Evolutionary conservation across 148 eudicot species (phyloP).

Genomic region (Amaranthus palmeri): DNA sequence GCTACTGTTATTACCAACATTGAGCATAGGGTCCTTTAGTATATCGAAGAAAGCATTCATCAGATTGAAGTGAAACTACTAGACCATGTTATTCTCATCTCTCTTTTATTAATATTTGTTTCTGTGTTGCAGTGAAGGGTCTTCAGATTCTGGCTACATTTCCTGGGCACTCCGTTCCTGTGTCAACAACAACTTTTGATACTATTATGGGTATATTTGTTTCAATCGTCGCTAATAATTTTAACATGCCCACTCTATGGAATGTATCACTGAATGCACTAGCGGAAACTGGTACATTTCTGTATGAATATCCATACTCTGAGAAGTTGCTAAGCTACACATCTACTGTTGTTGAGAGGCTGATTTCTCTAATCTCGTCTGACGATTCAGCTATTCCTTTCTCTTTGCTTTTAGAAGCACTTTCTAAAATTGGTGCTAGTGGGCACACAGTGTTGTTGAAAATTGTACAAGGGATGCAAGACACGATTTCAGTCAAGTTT

Average conservation of each 20-base stretch:
- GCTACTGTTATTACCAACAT: not conserved
- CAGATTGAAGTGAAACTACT: not conserved
- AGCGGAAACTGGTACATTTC: conserved; percentile 53
- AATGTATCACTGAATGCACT: conserved; percentile 51
- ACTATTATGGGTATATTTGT: conserved; percentile 50
- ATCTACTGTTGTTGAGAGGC: conserved; percentile 56
- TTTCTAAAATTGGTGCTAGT: conserved; percentile 51
- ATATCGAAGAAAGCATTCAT: too few relatives aligned
- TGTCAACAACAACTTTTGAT: conserved; percentile 55
- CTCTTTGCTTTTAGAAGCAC: conserved; percentile 58
- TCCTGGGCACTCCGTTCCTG: conserved; percentile 57
- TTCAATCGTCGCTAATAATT: conserved; percentile 36
- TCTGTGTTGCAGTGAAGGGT: conserved; percentile 60
- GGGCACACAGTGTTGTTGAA: conserved; percentile 43
- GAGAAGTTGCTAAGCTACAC: conserved; percentile 56
- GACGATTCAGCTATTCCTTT: conserved; percentile 52
- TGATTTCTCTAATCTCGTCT: conserved; percentile 45
- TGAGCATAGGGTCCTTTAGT: too few relatives aligned
- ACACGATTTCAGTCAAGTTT: conserved; percentile 41
- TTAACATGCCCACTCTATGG: conserved; percentile 45
- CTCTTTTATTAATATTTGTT: conserved; percentile 4
- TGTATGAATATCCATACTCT: conserved; percentile 39
- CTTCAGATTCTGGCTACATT: conserved; percentile 75
- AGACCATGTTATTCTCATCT: not conserved
- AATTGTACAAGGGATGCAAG: conserved; percentile 46